Evolutionary conservation across 108 stramenopile genomes (phyloP).

Genomic region (Nitzschia sp.): DNA sequence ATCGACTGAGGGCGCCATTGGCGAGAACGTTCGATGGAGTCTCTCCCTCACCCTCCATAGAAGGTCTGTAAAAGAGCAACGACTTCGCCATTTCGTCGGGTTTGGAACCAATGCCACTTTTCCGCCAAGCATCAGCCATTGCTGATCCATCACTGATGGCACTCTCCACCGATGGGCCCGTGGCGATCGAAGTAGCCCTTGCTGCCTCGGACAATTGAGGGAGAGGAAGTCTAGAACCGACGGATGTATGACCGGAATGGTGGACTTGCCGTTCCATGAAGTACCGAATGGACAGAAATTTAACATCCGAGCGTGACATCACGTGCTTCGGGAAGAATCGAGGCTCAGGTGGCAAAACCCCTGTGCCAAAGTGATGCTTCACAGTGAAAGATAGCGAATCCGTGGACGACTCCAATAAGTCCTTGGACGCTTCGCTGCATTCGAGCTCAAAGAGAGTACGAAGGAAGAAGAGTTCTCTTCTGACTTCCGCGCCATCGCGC

Average conservation of each 20-base stretch:
- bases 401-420: not conserved
- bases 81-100: constrained; percentile 19
- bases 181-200: not conserved
- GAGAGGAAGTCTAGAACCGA: not conserved
- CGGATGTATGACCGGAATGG: not conserved
- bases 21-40: not conserved
- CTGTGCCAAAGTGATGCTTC: constrained; percentile 1
- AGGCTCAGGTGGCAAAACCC: constrained; percentile 2
- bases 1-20: not conserved
- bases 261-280: not conserved
- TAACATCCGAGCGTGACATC: constrained; percentile 2
- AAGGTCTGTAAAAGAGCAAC: constrained; percentile 26
- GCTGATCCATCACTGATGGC: not conserved
- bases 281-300: not conserved
- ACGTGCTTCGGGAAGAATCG: not conserved
- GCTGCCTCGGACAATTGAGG: not conserved
- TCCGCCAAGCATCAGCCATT: constrained; percentile 21
- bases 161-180: not conserved
- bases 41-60: not conserved
- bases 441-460: not conserved
- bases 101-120: constrained; percentile 9
- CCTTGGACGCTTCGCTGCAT: not conserved
- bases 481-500: not conserved
- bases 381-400: not conserved
- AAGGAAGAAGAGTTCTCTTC: not conserved